Percentiles rank a stretch among this genome's conserved stretches.
These are phyloP conservation scores for Russula brevipes DNA, from an alignment of 768 basidiomycete genomes.

Conservation along the genomic window DNA sequence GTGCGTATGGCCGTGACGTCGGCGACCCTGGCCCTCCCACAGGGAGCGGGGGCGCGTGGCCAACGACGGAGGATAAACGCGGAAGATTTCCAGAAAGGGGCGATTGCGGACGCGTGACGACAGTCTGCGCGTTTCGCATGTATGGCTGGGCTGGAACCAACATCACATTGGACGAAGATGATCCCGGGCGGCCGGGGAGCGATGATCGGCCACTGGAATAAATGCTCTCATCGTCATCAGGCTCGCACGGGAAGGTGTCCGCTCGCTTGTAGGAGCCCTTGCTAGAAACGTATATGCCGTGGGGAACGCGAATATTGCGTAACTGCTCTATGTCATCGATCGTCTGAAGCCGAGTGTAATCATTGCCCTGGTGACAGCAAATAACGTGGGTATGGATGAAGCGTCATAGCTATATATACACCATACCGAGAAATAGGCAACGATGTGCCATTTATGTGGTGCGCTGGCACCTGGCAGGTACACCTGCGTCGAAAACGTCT, in stretches of 20 bases:
- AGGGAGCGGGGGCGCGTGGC: slow-evolving; percentile 17
- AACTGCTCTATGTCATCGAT: slow-evolving; percentile 73
- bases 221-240: slow-evolving; percentile 28
- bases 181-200: slow-evolving; percentile 13
- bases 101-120: slow-evolving; percentile 11
- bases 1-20: slow-evolving; percentile 27
- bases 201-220: slow-evolving; percentile 24
- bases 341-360: slow-evolving; percentile 64
- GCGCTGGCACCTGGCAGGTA: slow-evolving; percentile 53
- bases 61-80: slow-evolving; percentile 23
- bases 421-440: slow-evolving; percentile 74
- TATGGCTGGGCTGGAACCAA: slow-evolving; percentile 14
- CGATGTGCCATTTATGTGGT: slow-evolving; percentile 76
- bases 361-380: slow-evolving; percentile 47
- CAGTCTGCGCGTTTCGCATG: background rate
- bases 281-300: slow-evolving; percentile 67
- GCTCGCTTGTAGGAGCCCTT: slow-evolving; percentile 38
- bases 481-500: slow-evolving; percentile 77
- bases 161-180: slow-evolving; percentile 17
- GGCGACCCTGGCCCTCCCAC: slow-evolving; percentile 18
- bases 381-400: slow-evolving; percentile 6
- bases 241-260: slow-evolving; percentile 29
- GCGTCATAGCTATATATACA: slow-evolving; percentile 5
- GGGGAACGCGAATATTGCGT: slow-evolving; percentile 58
- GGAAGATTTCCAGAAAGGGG: slow-evolving; percentile 21